Conservation (phyloP, 2,329 filamentous ascomycete genomes). For the Kalaharituber pfeilii region DNA sequence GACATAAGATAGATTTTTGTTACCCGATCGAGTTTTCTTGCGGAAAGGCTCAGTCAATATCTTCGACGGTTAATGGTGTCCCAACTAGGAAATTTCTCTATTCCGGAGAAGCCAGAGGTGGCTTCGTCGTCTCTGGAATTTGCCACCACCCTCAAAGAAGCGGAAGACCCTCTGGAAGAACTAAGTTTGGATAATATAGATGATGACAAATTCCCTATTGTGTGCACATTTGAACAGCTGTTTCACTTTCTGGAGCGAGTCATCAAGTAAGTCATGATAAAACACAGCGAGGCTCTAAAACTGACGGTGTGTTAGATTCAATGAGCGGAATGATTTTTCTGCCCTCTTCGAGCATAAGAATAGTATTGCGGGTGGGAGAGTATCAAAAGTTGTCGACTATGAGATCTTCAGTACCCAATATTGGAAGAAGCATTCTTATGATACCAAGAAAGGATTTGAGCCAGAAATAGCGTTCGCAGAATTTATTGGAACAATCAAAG, state of each 20-base stretch:
- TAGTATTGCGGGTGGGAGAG: not conserved
- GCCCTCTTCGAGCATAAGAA: not conserved
- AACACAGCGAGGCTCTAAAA: no score
- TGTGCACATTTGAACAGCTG: slow-evolving; percentile 23
- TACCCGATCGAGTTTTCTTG: slow-evolving; percentile 21
- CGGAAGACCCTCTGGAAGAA: not conserved
- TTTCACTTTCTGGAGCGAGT: slow-evolving; percentile 12
- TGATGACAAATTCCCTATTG: slow-evolving; percentile 18
- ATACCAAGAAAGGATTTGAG: slow-evolving; percentile 12
- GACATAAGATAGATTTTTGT: slow-evolving; percentile 19
- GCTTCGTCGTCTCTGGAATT: no score
- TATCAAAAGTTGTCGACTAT: not conserved
- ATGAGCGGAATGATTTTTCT: not conserved
- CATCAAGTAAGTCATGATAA: not conserved
- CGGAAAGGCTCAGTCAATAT: slow-evolving; percentile 19
- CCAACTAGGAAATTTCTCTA: slow-evolving; percentile 1
- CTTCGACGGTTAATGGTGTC: slow-evolving; percentile 19
- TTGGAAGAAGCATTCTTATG: slow-evolving; percentile 18
- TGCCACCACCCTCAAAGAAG: not conserved
- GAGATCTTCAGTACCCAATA: not conserved
- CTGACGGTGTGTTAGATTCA: no score
- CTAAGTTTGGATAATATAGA: not conserved
- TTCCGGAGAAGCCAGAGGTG: not conserved
- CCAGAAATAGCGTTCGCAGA: slow-evolving; percentile 23
- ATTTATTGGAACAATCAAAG: slow-evolving; percentile 25